These are phyloP conservation scores for Themeda triandra DNA, from an alignment of 176 grass and related monocot species.

Conservation along the genomic window DNA sequence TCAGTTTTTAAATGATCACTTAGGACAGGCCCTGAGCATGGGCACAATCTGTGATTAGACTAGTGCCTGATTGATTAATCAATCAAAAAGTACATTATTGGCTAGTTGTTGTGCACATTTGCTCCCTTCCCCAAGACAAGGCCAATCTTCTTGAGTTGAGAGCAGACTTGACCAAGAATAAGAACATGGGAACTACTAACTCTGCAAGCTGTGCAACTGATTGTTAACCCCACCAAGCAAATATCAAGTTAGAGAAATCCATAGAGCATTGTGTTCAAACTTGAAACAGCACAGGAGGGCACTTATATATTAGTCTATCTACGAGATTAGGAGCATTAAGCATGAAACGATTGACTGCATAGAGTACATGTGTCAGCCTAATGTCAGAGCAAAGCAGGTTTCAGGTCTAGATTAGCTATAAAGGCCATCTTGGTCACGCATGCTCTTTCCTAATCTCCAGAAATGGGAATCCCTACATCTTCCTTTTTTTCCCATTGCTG, in stretches of 20 bases:
- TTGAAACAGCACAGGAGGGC: slow-evolving; percentile 27
- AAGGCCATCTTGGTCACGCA: slow-evolving; percentile 41
- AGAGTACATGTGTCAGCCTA: slow-evolving; percentile 30
- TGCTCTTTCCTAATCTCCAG: slow-evolving; percentile 37
- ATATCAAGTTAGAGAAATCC: neutral
- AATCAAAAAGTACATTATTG: slow-evolving; percentile 44
- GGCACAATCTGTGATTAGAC: slow-evolving; percentile 32
- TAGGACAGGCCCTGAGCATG: neutral
- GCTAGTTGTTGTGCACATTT: slow-evolving; percentile 45
- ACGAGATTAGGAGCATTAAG: slow-evolving; percentile 24
- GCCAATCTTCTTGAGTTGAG: slow-evolving; percentile 46
- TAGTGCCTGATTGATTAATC: slow-evolving; percentile 38
- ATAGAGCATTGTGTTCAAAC: slow-evolving; percentile 32
- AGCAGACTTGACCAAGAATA: slow-evolving; percentile 43
- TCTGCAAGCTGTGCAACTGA: slow-evolving; percentile 5
- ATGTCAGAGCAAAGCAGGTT: slow-evolving; percentile 29
- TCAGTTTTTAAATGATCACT: neutral
- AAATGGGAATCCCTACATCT: slow-evolving; percentile 32
- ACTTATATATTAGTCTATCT: slow-evolving; percentile 28
- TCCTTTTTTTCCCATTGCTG: neutral
- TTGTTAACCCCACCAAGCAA: slow-evolving; percentile 4
- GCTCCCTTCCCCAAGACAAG: slow-evolving; percentile 44
- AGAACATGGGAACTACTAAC: slow-evolving; percentile 6
- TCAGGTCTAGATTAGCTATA: slow-evolving; percentile 49
- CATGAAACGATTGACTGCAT: slow-evolving; percentile 39